Conservation (phyloP, 768 basidiomycete species). For the Lactarius psammicola region DNA sequence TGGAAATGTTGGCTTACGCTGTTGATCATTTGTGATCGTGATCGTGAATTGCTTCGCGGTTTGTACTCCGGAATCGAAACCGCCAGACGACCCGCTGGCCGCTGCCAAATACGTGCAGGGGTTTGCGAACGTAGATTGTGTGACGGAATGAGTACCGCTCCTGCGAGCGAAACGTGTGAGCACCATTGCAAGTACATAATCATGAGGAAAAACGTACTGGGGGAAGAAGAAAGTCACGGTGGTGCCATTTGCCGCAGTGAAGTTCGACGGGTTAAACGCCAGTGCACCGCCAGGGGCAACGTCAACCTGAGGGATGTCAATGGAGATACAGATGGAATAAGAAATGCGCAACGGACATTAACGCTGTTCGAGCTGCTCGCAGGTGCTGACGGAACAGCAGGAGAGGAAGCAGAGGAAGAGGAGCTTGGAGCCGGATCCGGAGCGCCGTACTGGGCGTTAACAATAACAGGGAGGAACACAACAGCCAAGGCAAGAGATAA, state of each 20-base stretch:
- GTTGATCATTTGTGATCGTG: constrained; percentile 46
- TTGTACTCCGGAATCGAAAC: constrained; percentile 57
- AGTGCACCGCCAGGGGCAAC: constrained; percentile 43
- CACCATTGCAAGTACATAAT: neutral
- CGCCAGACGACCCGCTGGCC: constrained; percentile 34
- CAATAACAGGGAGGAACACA: constrained; percentile 37
- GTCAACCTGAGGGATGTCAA: constrained; percentile 38
- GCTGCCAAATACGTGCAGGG: constrained; percentile 44
- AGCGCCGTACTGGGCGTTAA: constrained; percentile 41
- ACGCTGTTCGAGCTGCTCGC: constrained; percentile 28
- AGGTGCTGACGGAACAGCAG: constrained; percentile 36
- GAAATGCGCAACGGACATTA: constrained; percentile 19
- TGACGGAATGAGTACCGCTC: constrained; percentile 34
- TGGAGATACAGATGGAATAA: neutral
- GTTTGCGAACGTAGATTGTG: constrained; percentile 32
- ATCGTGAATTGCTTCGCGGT: constrained; percentile 44
- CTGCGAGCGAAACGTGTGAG: constrained; percentile 19
- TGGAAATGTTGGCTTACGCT: constrained; percentile 40
- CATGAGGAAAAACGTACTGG: constrained; percentile 32
- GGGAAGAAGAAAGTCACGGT: constrained; percentile 55
- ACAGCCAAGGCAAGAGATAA: constrained; percentile 34
- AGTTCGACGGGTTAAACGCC: constrained; percentile 45
- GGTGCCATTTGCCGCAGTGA: constrained; percentile 51
- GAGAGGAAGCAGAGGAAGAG: constrained; percentile 21
- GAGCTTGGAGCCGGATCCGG: neutral